Base-by-base conservation (phyloP, 2,329 filamentous ascomycete genomes). In the Plenodomus tracheiphilus region DNA sequence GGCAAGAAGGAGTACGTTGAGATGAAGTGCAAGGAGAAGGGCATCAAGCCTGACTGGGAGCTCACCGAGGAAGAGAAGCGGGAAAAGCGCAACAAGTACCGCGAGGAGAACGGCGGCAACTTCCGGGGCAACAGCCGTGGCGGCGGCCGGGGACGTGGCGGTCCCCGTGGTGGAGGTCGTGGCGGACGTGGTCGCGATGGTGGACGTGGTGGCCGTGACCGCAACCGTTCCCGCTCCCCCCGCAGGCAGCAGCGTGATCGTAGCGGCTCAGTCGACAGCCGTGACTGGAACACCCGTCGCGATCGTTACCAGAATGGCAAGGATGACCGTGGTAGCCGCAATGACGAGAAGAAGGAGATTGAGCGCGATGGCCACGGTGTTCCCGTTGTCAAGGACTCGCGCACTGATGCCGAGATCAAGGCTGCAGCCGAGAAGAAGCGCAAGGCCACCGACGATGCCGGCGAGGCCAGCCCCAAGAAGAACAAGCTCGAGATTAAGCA, bases 1-100 rank as follows among this genome's bases (percentile, higher is more conserved):
- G 86, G 85, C 74, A 99, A 99, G 85, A 83, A 84, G 65, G 88
- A 85, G 16, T 99, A 99, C 74, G 87, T 88, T 59, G 71, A 75
- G 46, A 70, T 68, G 66, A 79, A 80, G 69, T 72, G 71, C 54
- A 57, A 75, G 48, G 74, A 74, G 47, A 78, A 77, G 62, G 74
- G 71, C 44, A 76, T 78, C 58, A 67, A 69, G 41, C 71, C 74
- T 7, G 72, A 74, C 44, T 73, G 67, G 51, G 67, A 76, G 55
- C 62, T 70, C 62, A 63, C 68, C 10, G 67, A 64, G 34, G n/a
- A 42, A 9, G 56, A 60, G 21, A 49, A 51, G 47, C 46, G 42
- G 19, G 46, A 58, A 36, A 28, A 45, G 43, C 50, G 49, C 30
- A 49, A 52, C 39, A 47, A 46, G 43, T 42, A 20, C 25, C 54